Evolutionary conservation across 805 yeast species (phyloP).

Genomic region (Monosporozyma solicola): DNA sequence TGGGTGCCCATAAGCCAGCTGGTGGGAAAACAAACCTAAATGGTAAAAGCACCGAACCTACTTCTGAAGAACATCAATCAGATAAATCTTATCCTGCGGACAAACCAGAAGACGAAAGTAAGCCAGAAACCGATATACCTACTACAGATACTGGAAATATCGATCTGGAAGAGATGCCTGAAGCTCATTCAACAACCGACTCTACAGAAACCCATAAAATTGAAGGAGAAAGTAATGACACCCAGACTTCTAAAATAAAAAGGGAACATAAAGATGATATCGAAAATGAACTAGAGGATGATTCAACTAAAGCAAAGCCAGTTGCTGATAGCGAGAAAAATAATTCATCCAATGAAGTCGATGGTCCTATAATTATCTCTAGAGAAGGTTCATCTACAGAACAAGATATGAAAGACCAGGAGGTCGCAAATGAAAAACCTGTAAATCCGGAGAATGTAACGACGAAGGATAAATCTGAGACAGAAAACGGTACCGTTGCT

Average conservation of each 20-base stretch:
- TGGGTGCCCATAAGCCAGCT: conserved; percentile 28
- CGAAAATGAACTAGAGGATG: background rate
- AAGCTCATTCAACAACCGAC: background rate
- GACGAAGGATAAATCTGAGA: background rate
- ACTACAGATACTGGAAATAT: no score
- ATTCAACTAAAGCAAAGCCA: background rate
- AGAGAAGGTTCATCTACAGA: background rate
- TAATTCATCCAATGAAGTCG: conserved; percentile 4
- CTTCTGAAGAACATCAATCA: conserved; percentile 4
- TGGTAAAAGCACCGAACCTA: conserved; percentile 6
- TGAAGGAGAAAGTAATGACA: background rate
- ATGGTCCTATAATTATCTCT: background rate
- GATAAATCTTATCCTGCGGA: background rate
- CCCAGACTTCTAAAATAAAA: background rate
- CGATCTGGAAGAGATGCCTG: conserved; percentile 22
- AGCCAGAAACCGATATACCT: background rate
- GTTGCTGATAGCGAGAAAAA: conserved; percentile 9
- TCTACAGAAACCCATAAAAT: background rate
- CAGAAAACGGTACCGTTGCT: background rate
- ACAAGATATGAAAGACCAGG: background rate
- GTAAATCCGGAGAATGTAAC: no score
- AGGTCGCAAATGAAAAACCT: background rate
- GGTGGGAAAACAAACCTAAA: conserved; percentile 9
- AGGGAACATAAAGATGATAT: background rate
- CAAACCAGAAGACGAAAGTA: background rate